A percentile compares a stretch with the other conserved stretches of the same genome.
Evolutionary conservation across 2,329 filamentous ascomycete species (phyloP).

Genomic region (Didymella glomerata): DNA sequence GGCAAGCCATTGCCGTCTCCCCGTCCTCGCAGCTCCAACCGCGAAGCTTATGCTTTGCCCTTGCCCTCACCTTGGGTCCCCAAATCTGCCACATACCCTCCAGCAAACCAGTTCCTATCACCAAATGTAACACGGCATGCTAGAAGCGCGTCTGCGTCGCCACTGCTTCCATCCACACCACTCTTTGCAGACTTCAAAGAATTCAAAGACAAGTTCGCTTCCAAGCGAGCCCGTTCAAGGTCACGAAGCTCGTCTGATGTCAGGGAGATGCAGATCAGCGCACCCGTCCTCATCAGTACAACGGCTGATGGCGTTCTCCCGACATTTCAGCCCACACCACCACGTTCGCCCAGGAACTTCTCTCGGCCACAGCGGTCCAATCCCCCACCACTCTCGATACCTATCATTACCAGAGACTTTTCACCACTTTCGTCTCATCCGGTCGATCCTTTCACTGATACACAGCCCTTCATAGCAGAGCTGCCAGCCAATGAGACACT

Average conservation of each 20-base stretch:
- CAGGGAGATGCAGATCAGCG: constrained; percentile 44
- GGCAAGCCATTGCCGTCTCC: constrained; percentile 35
- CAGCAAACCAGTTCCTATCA: constrained; percentile 32
- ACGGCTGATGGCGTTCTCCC: constrained; percentile 43
- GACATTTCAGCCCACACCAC: constrained; percentile 43
- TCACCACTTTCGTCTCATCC: constrained; percentile 47
- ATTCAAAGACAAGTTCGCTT: constrained; percentile 44
- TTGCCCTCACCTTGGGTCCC: constrained; percentile 35
- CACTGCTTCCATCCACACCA: constrained; percentile 36
- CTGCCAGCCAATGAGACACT: constrained; percentile 17
- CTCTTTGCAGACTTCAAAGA: constrained; percentile 44
- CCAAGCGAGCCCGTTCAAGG: constrained; percentile 38
- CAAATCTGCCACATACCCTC: constrained; percentile 43
- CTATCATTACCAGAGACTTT: constrained; percentile 35
- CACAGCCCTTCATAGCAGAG: constrained; percentile 25
- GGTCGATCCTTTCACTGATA: constrained; percentile 32
- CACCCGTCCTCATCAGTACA: constrained; percentile 44
- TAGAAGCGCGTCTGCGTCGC: constrained; percentile 45
- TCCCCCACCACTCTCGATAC: constrained; percentile 21
- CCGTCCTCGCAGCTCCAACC: constrained; percentile 27
- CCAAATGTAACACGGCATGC: constrained; percentile 38
- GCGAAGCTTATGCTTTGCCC: constrained; percentile 30
- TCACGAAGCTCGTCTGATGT: constrained; percentile 35
- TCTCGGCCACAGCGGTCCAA: constrained; percentile 16
- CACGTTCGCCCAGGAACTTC: constrained; percentile 27